Conservation (phyloP, 208 protist species). For the Trypanosoma melophagium region DNA sequence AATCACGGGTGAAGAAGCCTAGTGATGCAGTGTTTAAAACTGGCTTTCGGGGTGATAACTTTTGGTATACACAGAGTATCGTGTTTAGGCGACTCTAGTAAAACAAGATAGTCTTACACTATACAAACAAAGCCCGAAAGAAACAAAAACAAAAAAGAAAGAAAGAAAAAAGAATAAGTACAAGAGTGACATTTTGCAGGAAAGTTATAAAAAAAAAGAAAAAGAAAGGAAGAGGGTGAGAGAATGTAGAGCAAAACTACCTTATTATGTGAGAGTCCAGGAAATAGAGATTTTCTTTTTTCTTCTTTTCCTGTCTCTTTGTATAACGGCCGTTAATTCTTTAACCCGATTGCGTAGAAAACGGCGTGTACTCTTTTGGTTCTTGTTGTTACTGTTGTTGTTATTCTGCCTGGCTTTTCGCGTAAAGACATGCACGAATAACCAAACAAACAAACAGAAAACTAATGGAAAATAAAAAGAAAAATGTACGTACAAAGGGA, state of each 20-base stretch:
- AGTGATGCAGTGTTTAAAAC: slow-evolving; percentile 64
- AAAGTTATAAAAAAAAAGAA: slow-evolving; percentile 3
- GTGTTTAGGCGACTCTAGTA: slow-evolving; percentile 78
- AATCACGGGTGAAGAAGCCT: slow-evolving; percentile 72
- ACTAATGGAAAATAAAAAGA: background rate
- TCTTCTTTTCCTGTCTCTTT: slow-evolving; percentile 29
- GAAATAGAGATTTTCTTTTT: no score
- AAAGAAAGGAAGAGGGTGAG: slow-evolving; percentile 12
- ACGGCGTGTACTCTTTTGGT: no score
- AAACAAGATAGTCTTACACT: background rate
- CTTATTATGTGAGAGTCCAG: no score
- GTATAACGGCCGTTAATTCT: background rate
- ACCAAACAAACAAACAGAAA: background rate
- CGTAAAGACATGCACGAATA: background rate
- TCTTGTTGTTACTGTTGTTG: no score
- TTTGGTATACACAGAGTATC: slow-evolving; percentile 90
- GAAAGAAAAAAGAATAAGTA: slow-evolving; percentile 7
- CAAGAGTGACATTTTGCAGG: background rate
- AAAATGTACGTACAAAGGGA: background rate
- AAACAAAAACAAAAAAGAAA: slow-evolving; percentile 1
- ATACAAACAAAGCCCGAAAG: no score
- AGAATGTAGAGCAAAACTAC: background rate
- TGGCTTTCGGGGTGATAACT: slow-evolving; percentile 56
- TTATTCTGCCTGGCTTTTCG: background rate
- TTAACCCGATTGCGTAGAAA: background rate